Conservation (phyloP, 164 flowering plant genomes). For the Euptelea pleiosperma region DNA sequence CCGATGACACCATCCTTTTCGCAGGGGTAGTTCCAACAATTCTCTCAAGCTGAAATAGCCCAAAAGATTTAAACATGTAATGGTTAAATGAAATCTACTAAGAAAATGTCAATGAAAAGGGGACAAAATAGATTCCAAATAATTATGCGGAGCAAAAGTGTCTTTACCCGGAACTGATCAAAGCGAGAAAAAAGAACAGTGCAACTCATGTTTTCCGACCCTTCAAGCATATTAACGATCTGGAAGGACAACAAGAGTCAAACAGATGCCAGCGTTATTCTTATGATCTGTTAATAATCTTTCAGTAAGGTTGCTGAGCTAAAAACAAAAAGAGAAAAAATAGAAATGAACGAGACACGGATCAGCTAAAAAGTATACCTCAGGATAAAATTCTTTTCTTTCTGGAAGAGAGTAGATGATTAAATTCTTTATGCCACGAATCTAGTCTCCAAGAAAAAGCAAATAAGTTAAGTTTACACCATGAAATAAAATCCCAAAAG, state of each 20-base stretch:
- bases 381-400: conserved; percentile 90
- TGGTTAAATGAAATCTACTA: too few species aligned
- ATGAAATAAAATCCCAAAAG: background rate
- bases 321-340: background rate
- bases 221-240: conserved; percentile 89
- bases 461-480: background rate
- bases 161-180: conserved; percentile 63
- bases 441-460: conserved; percentile 34
- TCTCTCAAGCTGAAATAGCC: conserved; percentile 66
- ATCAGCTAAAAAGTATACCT: conserved; percentile 40
- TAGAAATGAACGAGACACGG: background rate
- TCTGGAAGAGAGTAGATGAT: conserved; percentile 91
- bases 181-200: conserved; percentile 76
- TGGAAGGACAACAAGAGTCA: conserved; percentile 26
- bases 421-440: conserved; percentile 82
- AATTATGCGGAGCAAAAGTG: background rate
- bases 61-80: background rate
- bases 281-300: too few species aligned
- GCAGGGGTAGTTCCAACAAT: conserved; percentile 65
- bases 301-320: too few species aligned
- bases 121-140: background rate
- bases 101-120: background rate
- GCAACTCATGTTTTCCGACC: conserved; percentile 51
- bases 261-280: background rate
- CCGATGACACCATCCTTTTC: conserved; percentile 64